Evolutionary conservation across 2,329 filamentous ascomycete genomes (phyloP).

Genomic region (Scedosporium boydii): DNA sequence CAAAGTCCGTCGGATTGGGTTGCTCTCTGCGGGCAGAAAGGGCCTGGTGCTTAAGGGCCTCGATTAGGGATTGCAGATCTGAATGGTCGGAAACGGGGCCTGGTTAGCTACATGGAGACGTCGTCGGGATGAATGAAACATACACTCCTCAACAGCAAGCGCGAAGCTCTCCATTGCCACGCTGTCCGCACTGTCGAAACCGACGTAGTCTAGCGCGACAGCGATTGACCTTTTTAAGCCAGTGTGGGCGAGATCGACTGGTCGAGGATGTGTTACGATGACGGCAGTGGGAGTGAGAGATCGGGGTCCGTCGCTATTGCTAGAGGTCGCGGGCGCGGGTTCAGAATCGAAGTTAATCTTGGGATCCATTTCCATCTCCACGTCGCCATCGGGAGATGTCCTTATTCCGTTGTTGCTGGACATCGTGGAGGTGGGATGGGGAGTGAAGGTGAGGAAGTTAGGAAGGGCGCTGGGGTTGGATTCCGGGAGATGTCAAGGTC

Average conservation of each 20-base stretch:
- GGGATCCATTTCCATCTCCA: neutral
- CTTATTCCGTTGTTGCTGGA: neutral
- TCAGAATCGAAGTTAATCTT: neutral
- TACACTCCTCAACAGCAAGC: constrained; percentile 47
- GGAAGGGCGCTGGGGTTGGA: neutral
- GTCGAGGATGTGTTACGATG: neutral
- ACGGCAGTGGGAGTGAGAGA: neutral
- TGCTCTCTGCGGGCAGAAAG: constrained; percentile 40
- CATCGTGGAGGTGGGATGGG: neutral
- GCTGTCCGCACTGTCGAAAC: constrained; percentile 43
- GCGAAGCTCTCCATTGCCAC: constrained; percentile 52
- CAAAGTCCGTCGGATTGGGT: constrained; percentile 48
- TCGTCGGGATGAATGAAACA: constrained; percentile 14
- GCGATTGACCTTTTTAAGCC: constrained; percentile 46
- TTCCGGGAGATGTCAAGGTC: too few relatives aligned
- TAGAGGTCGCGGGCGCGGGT: neutral
- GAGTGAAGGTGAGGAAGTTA: neutral
- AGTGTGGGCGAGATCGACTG: constrained; percentile 16
- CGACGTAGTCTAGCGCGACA: constrained; percentile 45
- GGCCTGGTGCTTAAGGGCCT: constrained; percentile 36
- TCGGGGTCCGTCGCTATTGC: neutral
- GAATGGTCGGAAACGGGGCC: constrained; percentile 15
- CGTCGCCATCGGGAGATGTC: neutral
- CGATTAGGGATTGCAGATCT: constrained; percentile 42
- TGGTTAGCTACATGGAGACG: neutral